Base-by-base conservation (phyloP, 2,329 filamentous ascomycete genomes). In the Coleophoma eucalyptorum region DNA sequence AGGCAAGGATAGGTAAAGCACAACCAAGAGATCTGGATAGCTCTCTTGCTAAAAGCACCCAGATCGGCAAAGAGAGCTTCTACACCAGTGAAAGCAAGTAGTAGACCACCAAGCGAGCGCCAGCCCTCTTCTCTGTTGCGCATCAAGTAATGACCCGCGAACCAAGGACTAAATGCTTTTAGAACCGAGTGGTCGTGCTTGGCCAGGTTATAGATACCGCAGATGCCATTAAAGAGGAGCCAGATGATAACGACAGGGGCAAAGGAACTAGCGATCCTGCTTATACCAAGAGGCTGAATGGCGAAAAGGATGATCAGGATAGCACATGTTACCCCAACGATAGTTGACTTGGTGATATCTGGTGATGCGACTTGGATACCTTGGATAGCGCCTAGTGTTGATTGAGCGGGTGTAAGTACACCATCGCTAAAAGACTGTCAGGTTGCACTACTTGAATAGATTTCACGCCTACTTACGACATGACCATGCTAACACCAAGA, bases 31-130 rank as follows among this genome's bases (percentile, higher is more conserved):
- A 91, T 73, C 62, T 89, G 87, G 47, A 92, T 83, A 0, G 88
- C 86, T 40, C 78, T 72, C 59, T 79, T 76, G 65, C 79, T 81
- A 65, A 92, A 92, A 19, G 88, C 88, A 33, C 87, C 88, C 6
- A 92, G 73, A 59, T 92, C 87, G 3, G 88, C 87, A 62, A 90
- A 92, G 1, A 92, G 73, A 1, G 87, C 86, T 64, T 91, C 88
- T n/a, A 89, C 85, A 16, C 84, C 87, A 2, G 88, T 91, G 60
- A 92, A 91, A 3, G 84, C 79, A 10, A 92, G 77, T 2, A 92
- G 67, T 18, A 91, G 79, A 4, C 88, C 87, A n/a, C 84, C 85
- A 1, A 89, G 73, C 52, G 77, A 80, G 51, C 72, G 73, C 84
- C 85, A 89, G 0, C 81, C 84, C 5, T 78, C 72, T 3, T 77